phyloP scores from a whole-genome alignment of 1,284 basidiomycete species.

The Earliella scabrosa region DNA sequence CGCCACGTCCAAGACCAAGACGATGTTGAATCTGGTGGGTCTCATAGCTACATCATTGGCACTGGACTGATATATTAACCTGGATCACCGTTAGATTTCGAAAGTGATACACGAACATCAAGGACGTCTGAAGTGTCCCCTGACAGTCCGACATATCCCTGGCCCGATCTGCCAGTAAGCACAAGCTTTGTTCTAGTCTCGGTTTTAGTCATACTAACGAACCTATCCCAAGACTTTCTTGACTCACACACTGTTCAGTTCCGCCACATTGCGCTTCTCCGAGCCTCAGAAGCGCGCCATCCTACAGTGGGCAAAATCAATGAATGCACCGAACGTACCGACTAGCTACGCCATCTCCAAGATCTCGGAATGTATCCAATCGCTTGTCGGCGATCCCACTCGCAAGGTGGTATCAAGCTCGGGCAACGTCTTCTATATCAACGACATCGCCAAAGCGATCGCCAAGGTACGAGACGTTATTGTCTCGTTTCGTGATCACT shows the following conservation, averaged over 20 bases:
- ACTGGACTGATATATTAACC: too few relatives aligned
- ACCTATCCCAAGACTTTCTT: slow-evolving; percentile 4
- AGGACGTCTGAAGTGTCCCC: background rate
- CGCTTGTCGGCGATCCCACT: slow-evolving; percentile 1
- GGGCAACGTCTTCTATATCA: slow-evolving; percentile 14
- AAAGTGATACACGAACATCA: too few relatives aligned
- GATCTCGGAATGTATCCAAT: background rate
- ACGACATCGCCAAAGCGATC: background rate
- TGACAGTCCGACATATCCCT: background rate
- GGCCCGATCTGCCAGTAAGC: background rate
- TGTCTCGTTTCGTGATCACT: background rate
- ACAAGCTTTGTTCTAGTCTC: background rate
- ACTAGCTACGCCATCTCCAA: slow-evolving; percentile 3
- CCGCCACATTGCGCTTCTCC: slow-evolving; percentile 8
- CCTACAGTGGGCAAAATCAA: slow-evolving; percentile 8
- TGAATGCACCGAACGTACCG: slow-evolving; percentile 11
- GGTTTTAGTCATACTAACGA: background rate
- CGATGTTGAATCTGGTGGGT: too few relatives aligned
- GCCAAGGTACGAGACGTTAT: background rate
- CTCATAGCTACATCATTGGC: too few relatives aligned
- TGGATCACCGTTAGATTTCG: too few relatives aligned
- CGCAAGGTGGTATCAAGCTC: background rate
- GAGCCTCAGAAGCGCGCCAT: slow-evolving; percentile 10
- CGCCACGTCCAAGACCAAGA: too few relatives aligned
- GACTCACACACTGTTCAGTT: slow-evolving; percentile 16